Evolutionary conservation across 2,329 filamentous ascomycete genomes (phyloP).

Genomic region (Colletotrichum echinochloae): DNA sequence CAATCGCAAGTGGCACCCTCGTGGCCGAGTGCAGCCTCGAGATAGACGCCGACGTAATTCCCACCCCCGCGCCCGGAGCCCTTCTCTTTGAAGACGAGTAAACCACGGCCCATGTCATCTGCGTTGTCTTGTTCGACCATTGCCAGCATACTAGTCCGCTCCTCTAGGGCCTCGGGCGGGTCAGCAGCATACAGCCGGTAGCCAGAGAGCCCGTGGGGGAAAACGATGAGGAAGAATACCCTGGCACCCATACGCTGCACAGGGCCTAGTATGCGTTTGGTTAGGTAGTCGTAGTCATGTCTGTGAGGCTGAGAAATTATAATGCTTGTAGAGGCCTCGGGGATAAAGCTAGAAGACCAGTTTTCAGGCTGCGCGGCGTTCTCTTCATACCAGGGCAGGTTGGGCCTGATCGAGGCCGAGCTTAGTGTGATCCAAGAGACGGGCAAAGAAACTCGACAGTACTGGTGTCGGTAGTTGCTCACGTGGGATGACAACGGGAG

Average conservation of each 20-base stretch:
- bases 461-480: constrained; percentile 16
- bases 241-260: neutral
- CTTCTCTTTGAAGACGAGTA: neutral
- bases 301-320: constrained; percentile 1
- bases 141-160: constrained; percentile 6
- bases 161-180: neutral
- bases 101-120: neutral
- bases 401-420: neutral
- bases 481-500: constrained; percentile 12
- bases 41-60: constrained; percentile 3
- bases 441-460: neutral
- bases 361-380: neutral
- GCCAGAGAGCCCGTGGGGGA: neutral
- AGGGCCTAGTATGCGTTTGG: neutral
- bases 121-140: neutral
- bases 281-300: neutral
- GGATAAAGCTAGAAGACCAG: neutral
- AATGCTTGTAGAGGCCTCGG: neutral
- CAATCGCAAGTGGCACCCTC: neutral
- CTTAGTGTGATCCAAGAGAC: neutral
- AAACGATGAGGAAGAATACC: neutral
- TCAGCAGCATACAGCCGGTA: constrained; percentile 2
- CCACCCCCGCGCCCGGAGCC: neutral
- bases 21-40: neutral
- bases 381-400: neutral